Percentiles rank a stretch among this genome's conserved stretches.
These are phyloP conservation scores for Rhynchospora pubera DNA, from an alignment of 176 grass and related monocot genomes.

Conservation along the genomic window DNA sequence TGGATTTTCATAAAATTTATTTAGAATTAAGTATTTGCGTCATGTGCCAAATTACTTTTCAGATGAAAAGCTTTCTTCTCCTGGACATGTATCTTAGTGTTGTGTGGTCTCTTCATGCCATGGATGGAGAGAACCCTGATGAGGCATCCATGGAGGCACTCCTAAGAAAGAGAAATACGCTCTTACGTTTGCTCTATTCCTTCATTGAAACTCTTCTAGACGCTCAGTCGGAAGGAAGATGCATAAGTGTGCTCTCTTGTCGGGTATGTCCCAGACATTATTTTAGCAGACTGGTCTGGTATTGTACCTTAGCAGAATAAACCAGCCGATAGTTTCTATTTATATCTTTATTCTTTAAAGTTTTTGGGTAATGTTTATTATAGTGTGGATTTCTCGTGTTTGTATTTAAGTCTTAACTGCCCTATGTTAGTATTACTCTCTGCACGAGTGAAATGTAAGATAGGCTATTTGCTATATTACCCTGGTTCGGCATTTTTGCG, in stretches of 20 bases:
- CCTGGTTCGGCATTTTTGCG: too few species aligned
- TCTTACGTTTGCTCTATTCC: slow-evolving; percentile 72
- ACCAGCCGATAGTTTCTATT: background rate
- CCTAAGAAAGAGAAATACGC: slow-evolving; percentile 56
- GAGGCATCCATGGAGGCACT: slow-evolving; percentile 62
- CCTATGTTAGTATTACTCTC: background rate
- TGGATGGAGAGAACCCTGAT: slow-evolving; percentile 60
- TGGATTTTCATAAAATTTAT: background rate
- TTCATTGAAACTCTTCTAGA: slow-evolving; percentile 55
- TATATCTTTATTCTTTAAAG: background rate
- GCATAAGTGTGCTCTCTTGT: slow-evolving; percentile 67
- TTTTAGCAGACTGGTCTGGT: background rate
- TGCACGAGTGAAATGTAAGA: background rate
- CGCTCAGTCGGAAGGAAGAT: slow-evolving; percentile 65
- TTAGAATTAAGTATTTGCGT: background rate
- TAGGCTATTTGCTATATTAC: too few species aligned
- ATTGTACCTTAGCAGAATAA: slow-evolving; percentile 3
- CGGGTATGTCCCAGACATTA: slow-evolving; percentile 47
- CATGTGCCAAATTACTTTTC: background rate
- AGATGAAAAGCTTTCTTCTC: slow-evolving; percentile 96
- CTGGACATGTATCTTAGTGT: slow-evolving; percentile 93
- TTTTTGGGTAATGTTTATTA: background rate
- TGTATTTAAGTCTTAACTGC: background rate
- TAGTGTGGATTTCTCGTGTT: background rate
- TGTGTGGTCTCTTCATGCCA: slow-evolving; percentile 70